phyloP scores from a whole-genome alignment of 371 early-diverging fungal genomes.

The Rhizopus delemar region DNA sequence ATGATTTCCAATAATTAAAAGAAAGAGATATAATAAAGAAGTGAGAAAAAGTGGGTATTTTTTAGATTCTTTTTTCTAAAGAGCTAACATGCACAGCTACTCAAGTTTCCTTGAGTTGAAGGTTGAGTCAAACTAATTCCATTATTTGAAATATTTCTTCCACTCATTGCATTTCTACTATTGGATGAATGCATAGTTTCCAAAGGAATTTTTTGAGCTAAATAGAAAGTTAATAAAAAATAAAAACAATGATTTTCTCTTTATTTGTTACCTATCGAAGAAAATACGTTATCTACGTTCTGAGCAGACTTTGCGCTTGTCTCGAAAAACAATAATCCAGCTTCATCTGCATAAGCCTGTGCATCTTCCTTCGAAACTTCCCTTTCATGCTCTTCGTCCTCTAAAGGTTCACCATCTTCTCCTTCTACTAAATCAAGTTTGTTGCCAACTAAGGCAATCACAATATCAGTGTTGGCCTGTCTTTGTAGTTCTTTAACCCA shows the following conservation, averaged over 20 bases:
- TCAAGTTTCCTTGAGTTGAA: conserved; percentile 9
- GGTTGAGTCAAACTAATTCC: conserved; percentile 25
- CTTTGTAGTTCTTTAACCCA: conserved; percentile 98
- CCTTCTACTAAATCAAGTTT: conserved; percentile 81
- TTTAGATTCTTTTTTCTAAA: neutral
- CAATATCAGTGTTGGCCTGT: conserved; percentile 93
- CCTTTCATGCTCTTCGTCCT: conserved; percentile 58
- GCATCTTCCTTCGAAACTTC: conserved; percentile 65
- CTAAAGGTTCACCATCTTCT: conserved; percentile 18
- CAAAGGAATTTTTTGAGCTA: conserved; percentile 28
- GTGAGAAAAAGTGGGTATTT: neutral
- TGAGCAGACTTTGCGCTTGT: conserved; percentile 88
- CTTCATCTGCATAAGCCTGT: conserved; percentile 74
- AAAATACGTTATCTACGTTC: conserved; percentile 81
- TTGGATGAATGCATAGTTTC: conserved; percentile 12
- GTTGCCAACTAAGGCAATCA: conserved; percentile 97
- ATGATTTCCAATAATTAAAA: neutral
- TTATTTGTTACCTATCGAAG: conserved; percentile 52
- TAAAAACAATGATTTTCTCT: neutral
- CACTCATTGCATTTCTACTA: conserved; percentile 14
- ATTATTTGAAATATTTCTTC: conserved; percentile 10
- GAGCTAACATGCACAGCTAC: conserved; percentile 26
- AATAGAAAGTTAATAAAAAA: neutral
- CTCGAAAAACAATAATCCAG: conserved; percentile 76
- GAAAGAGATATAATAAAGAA: conserved; percentile 3